Base-by-base conservation (phyloP, 192 early-diverging fungal species). In the Coemansia sp. region DNA sequence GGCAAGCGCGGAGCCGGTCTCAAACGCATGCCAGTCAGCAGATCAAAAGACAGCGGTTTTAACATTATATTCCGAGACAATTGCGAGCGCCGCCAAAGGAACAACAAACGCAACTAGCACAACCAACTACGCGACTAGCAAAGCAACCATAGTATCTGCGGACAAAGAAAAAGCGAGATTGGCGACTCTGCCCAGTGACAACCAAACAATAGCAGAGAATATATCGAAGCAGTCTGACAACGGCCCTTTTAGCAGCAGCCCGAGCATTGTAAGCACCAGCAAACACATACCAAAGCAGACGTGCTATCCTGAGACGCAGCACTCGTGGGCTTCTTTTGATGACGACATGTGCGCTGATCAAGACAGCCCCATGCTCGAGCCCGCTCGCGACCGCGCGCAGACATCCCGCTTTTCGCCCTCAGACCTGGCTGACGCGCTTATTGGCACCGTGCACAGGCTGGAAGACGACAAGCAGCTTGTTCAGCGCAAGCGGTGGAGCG, bases 401-500 rank as follows among this genome's bases (percentile, higher is more conserved):
- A 45, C 63, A 11, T 32, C 68, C 0, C 20, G 48, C 28, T 81
- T 81, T 48, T 68, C 73, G 33, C 63, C 78, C 0, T 65, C 78
- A 3, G 69, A 81, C 16, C 55, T 81, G 40, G 78, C 67, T 12
- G 78, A 81, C 25, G 78, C 69, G 10, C 73, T 81, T 7, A 62
- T 72, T 11, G 73, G 78, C 59, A 81, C 78, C 0, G 67, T 81
- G 1, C 73, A 74, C 28, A 57, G 78, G n/a, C 73, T 81, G 14
- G 78, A 81, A 36, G 73, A 81, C 49, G 78, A 81, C 64, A 64
- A 66, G 60, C 72, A 67, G 17, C 66, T 81, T 18, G 33, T 64
- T 22, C 78, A 60, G 61, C 78, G 66, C 45, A 95, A 95, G 76
- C 80, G 91, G 17, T 77, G 85, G 33, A 85, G 87, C 40, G 88